Evolutionary conservation across 139 green algal species (phyloP), one percentile per base, ranked within the genome.

Genomic region (Nannochloris sp.): DNA sequence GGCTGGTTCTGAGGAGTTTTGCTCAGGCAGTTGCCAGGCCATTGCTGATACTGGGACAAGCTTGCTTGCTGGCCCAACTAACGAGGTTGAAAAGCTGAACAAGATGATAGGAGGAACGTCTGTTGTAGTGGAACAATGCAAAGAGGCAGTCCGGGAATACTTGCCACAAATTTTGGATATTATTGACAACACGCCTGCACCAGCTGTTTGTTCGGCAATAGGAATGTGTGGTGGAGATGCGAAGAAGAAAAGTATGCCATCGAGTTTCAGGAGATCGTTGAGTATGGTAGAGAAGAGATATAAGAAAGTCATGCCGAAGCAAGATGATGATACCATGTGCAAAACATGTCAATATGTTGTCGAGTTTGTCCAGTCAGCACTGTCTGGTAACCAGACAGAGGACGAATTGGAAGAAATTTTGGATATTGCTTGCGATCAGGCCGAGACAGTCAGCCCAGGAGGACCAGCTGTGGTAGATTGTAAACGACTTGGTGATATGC

Each of bases 31-130:
- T 43, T 97, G 88, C 77, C 57, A 81, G 48, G 92, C 87, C 48
- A 98, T 97, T 48, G 91, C 89, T 7, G 91, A 97, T 77, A 94
- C 83, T 1, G 92, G 88, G 21, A 96, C 88, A 36, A 90, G 80
- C 4, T 79, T 96, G 29, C 57, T 95, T 27, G 83, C 83, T 16
- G 90, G 89, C 3, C 88, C 87, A 0, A 63, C 66, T 0, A 74
- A 78, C 3, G 83, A 91, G 62, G 76, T 97, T 3, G 72, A 76
- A 2, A 56, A 57, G 5, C 85, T 97, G 68, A 96, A 97, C 44
- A 51, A 50, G 15, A 75, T 78, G 8, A 78, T 90, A 19, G 77
- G 86, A 15, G 82, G 81, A 3, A 67, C 80, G 67, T 68, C 71
- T 8, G 57, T 64, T 43, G 57, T 90, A 46, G 82, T 89, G 40